Conservation (phyloP, 2,329 filamentous ascomycete species). For the Iodosphaeria phyllophila region DNA sequence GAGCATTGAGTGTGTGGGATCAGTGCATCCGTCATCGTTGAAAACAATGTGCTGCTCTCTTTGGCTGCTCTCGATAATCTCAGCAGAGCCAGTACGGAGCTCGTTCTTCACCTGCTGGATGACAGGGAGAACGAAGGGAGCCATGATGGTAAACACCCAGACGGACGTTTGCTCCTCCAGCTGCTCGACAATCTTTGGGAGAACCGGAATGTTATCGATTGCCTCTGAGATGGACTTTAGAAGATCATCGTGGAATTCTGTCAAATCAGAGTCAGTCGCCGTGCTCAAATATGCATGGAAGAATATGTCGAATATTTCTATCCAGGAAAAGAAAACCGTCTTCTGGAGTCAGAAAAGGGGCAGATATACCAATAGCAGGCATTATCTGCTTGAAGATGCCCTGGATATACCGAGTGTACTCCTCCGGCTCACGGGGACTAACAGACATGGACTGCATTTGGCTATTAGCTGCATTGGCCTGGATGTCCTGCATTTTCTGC, state of each 20-base stretch:
- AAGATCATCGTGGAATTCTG: slow-evolving; percentile 80
- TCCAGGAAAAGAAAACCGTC: no score
- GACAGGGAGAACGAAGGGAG: slow-evolving; percentile 72
- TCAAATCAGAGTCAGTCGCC: no score
- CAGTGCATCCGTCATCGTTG: slow-evolving; percentile 52
- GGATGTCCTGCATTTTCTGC: slow-evolving; percentile 59
- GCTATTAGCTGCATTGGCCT: slow-evolving; percentile 53
- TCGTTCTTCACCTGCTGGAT: slow-evolving; percentile 76
- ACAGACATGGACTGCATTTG: slow-evolving; percentile 60
- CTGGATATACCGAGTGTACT: slow-evolving; percentile 61
- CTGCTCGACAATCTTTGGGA: slow-evolving; percentile 73
- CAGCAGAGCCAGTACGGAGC: slow-evolving; percentile 66
- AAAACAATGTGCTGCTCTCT: slow-evolving; percentile 80
- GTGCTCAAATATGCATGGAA: no score
- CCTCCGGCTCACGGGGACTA: slow-evolving; percentile 64
- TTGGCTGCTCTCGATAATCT: slow-evolving; percentile 72
- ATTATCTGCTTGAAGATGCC: slow-evolving; percentile 64
- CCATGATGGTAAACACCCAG: slow-evolving; percentile 83
- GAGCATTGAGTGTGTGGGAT: slow-evolving; percentile 90
- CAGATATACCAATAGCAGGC: slow-evolving; percentile 71
- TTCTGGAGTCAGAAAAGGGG: no score
- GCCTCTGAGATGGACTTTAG: slow-evolving; percentile 62
- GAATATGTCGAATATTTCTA: no score
- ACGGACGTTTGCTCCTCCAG: slow-evolving; percentile 73
- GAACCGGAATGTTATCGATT: slow-evolving; percentile 68